phyloP scores from a whole-genome alignment of 148 eudicot species.

The Chenopodium berlandieri region DNA sequence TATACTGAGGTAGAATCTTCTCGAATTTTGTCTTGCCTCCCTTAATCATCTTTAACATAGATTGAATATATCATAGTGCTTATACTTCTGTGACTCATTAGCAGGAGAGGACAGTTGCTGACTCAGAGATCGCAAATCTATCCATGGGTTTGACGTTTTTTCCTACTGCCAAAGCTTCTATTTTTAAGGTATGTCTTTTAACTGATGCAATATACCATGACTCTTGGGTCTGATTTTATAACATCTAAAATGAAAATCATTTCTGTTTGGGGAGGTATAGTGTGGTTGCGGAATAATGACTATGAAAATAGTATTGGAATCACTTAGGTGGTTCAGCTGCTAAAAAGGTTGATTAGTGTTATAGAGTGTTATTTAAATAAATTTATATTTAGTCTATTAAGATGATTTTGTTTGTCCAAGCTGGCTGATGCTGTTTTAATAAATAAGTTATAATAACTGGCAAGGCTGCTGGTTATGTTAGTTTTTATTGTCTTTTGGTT shows the following conservation, averaged over 20 bases:
- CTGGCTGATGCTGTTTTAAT: background rate
- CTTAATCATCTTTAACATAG: background rate
- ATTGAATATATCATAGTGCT: background rate
- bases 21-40: slow-evolving; percentile 2
- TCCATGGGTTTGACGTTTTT: slow-evolving; percentile 41
- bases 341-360: background rate
- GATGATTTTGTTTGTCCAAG: background rate
- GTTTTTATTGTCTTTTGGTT: background rate
- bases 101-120: slow-evolving; percentile 41
- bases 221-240: background rate
- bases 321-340: background rate
- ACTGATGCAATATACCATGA: background rate
- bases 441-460: background rate
- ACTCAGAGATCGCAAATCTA: slow-evolving; percentile 30
- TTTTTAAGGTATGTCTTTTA: slow-evolving; percentile 57
- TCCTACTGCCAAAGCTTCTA: slow-evolving; percentile 48
- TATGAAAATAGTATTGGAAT: background rate
- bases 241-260: background rate
- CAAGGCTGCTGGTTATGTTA: background rate
- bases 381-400: background rate
- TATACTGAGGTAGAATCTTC: slow-evolving; percentile 48
- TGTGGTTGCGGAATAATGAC: background rate
- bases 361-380: no score
- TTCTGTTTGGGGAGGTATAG: background rate
- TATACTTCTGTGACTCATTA: background rate